Evolutionary conservation across 768 basidiomycete species (phyloP), one percentile per base, ranked within the genome.

Genomic region (Hemileccinum impolitum): DNA sequence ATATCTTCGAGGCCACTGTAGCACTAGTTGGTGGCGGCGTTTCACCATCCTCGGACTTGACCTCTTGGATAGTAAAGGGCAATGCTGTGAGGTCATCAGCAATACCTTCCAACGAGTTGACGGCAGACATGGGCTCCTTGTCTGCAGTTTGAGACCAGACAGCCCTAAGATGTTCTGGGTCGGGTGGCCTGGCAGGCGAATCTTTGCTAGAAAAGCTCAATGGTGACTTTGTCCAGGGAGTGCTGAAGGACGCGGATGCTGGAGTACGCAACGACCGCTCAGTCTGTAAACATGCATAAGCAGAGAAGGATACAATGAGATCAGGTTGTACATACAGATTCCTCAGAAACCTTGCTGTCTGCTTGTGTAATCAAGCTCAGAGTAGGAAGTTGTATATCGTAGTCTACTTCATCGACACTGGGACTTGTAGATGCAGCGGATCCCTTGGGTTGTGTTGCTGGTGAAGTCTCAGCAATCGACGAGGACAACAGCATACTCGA

Each of bases 51-150:
- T 91, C 90, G 11, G 88, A 87, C 63, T 91, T 92, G 44, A 90
- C 85, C 48, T 93, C 90, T 60, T 87, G 89, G 30, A 92, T 64
- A 6, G 85, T 85, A 66, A 88, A 88, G 11, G 90, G 89, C 26
- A 93, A 72, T 19, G 84, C 75, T 26, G 85, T 84, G 47, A 90
- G 72, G 60, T 94, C 92, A 60, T 92, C 90, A 23, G 82, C 81
- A 48, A 94, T 90, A 15, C 84, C 85, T 61, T 90, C 84, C 50
- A 94, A 70, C 2, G 90, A 93, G 65, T 94, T 94, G 19, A 86
- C 76, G 9, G 80, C 72, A 50, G 83, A 79, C 30, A 78, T 65
- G 45, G 76, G 79, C n/a, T 82, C 74, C 64, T 86, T 85, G 63
- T 82, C 81, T 4, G 89, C 77, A 6, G 84, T 77, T 59, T 89